Conservation (phyloP, 2,329 filamentous ascomycete genomes). For the Cryphonectria naterciae region DNA sequence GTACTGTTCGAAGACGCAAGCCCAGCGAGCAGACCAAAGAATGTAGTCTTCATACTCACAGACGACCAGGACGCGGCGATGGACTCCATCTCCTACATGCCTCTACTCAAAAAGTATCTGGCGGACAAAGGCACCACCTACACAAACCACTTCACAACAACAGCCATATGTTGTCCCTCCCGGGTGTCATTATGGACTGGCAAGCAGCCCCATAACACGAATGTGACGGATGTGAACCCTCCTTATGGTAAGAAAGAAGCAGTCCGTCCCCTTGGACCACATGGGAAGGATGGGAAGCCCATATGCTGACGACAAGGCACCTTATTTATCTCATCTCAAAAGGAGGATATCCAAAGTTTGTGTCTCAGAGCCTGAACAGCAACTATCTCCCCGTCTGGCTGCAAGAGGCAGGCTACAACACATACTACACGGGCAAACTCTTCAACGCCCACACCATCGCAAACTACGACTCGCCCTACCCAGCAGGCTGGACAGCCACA, state of each 20-base stretch:
- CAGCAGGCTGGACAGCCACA: constrained; percentile 61
- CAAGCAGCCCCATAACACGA: constrained; percentile 68
- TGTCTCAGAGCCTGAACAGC: constrained; percentile 53
- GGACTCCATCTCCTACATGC: constrained; percentile 65
- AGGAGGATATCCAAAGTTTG: constrained; percentile 55
- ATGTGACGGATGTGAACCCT: constrained; percentile 28
- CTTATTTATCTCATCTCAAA: not conserved
- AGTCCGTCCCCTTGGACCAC: not conserved
- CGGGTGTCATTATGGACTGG: constrained; percentile 69
- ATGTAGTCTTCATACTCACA: constrained; percentile 69
- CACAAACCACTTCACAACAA: constrained; percentile 67
- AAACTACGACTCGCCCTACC: constrained; percentile 56
- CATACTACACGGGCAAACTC: constrained; percentile 60
- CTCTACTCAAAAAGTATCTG: constrained; percentile 59
- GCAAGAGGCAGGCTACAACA: constrained; percentile 54
- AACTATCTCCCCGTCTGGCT: constrained; percentile 57
- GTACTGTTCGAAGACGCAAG: constrained; percentile 14
- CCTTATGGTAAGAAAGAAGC: constrained; percentile 49
- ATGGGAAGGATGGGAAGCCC: not conserved
- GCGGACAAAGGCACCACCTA: constrained; percentile 62
- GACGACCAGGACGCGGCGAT: constrained; percentile 70
- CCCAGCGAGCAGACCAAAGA: constrained; percentile 36
- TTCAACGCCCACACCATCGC: constrained; percentile 54
- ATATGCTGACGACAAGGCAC: constrained; percentile 26
- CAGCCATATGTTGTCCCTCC: constrained; percentile 69